phyloP scores from a whole-genome alignment of 2,329 filamentous ascomycete species.

The Talaromyces albobiverticillius region DNA sequence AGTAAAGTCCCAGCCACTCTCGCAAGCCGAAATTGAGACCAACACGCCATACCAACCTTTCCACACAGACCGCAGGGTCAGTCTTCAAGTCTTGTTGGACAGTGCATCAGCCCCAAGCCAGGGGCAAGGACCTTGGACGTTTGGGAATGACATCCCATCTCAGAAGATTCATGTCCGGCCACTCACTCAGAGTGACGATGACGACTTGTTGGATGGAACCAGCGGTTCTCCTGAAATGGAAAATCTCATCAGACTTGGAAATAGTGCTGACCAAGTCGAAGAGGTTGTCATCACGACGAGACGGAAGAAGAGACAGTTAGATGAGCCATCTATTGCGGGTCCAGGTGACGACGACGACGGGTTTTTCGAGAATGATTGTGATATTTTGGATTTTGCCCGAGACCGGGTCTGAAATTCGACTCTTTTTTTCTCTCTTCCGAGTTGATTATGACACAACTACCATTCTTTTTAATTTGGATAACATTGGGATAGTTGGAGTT shows the following conservation, averaged over 20 bases:
- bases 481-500: constrained; percentile 7
- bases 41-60: constrained; percentile 95
- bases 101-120: constrained; percentile 40
- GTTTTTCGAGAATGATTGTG: constrained; percentile 91
- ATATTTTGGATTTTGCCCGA: constrained; percentile 80
- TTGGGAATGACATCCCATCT: constrained; percentile 50
- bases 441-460: background rate
- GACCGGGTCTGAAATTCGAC: constrained; percentile 46
- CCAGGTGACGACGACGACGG: constrained; percentile 57
- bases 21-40: constrained; percentile 89
- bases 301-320: constrained; percentile 56
- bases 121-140: constrained; percentile 47
- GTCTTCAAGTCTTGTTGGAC: constrained; percentile 64
- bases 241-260: constrained; percentile 49
- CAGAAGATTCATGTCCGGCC: constrained; percentile 47
- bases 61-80: constrained; percentile 83
- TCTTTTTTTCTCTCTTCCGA: background rate
- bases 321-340: constrained; percentile 30
- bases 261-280: constrained; percentile 61
- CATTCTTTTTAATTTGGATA: background rate
- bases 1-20: constrained; percentile 53
- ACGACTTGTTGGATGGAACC: constrained; percentile 28
- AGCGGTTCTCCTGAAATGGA: constrained; percentile 43
- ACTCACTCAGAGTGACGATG: constrained; percentile 39
- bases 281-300: constrained; percentile 81